A percentile compares a stretch with the other conserved stretches of the same genome.
phyloP scores from a whole-genome alignment of 2,329 filamentous ascomycete genomes.

The Myriosclerotinia duriaeana region DNA sequence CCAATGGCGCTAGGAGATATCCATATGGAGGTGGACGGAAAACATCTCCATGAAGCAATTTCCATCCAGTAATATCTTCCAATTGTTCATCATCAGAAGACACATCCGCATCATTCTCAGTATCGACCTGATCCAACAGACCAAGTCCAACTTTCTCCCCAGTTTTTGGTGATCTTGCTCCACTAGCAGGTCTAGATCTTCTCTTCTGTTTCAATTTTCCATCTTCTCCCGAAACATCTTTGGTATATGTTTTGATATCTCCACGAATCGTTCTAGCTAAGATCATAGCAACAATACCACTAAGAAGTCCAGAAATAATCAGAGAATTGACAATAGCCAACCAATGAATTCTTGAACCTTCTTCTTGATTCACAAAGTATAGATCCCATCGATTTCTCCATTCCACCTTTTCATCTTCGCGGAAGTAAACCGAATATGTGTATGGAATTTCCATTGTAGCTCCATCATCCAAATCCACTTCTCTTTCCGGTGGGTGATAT shows the following conservation, averaged over 20 bases:
- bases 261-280: slow-evolving; percentile 73
- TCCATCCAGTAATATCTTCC: slow-evolving; percentile 86
- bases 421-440: slow-evolving; percentile 87
- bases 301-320: slow-evolving; percentile 77
- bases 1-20: slow-evolving; percentile 71
- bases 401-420: slow-evolving; percentile 75
- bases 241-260: slow-evolving; percentile 70
- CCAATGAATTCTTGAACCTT: slow-evolving; percentile 81
- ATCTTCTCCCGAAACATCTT: slow-evolving; percentile 64
- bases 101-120: slow-evolving; percentile 52
- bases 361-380: slow-evolving; percentile 85
- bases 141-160: slow-evolving; percentile 55
- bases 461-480: slow-evolving; percentile 60
- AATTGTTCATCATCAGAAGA: slow-evolving; percentile 69
- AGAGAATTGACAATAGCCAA: slow-evolving; percentile 84
- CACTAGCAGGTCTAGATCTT: slow-evolving; percentile 45
- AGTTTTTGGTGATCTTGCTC: slow-evolving; percentile 46
- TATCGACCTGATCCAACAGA: slow-evolving; percentile 60
- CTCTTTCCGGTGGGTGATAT: slow-evolving; percentile 54
- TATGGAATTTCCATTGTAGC: slow-evolving; percentile 74
- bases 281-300: slow-evolving; percentile 77
- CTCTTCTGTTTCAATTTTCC: slow-evolving; percentile 59
- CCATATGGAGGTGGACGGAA: slow-evolving; percentile 73
- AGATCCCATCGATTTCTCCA: slow-evolving; percentile 86
- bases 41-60: slow-evolving; percentile 82